phyloP scores from a whole-genome alignment of 805 yeast genomes.

The Metschnikowia lochheadii region DNA sequence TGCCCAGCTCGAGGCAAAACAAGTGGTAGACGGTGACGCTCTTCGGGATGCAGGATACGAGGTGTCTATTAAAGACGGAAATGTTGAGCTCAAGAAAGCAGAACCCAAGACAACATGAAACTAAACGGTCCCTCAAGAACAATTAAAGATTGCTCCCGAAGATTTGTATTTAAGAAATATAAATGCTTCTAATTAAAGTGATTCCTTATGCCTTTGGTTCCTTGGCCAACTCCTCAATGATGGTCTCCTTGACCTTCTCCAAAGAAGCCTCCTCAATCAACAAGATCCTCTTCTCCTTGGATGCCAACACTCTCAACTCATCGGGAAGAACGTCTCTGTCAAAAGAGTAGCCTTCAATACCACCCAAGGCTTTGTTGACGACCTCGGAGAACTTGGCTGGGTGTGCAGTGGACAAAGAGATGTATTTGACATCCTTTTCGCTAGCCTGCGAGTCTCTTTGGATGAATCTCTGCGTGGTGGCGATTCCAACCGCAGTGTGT shows the following conservation, averaged over 20 bases:
- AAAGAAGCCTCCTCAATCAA: constrained; percentile 69
- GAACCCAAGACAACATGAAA: neutral
- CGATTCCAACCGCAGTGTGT: constrained; percentile 92
- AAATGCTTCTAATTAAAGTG: neutral
- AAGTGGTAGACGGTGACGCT: constrained; percentile 55
- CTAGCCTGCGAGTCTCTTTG: constrained; percentile 41
- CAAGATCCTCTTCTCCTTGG: constrained; percentile 69
- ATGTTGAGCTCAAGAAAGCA: constrained; percentile 48
- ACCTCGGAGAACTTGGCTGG: constrained; percentile 99
- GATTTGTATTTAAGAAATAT: neutral
- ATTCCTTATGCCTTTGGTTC: constrained; percentile 12
- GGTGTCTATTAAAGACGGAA: constrained; percentile 68
- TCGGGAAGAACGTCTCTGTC: constrained; percentile 86
- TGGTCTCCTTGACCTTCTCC: constrained; percentile 68
- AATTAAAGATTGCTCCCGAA: neutral
- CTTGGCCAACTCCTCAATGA: constrained; percentile 59
- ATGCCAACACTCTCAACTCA: constrained; percentile 69
- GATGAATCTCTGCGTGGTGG: constrained; percentile 65
- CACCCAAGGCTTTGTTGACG: constrained; percentile 72
- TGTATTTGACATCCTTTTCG: constrained; percentile 40
- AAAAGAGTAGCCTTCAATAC: constrained; percentile 72
- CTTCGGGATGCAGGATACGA: constrained; percentile 70
- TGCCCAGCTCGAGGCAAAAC: constrained; percentile 69
- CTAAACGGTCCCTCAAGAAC: neutral
- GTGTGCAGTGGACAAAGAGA: constrained; percentile 94